Base-by-base conservation (phyloP, 192 early-diverging fungal species). In the Backusella australiensis region DNA sequence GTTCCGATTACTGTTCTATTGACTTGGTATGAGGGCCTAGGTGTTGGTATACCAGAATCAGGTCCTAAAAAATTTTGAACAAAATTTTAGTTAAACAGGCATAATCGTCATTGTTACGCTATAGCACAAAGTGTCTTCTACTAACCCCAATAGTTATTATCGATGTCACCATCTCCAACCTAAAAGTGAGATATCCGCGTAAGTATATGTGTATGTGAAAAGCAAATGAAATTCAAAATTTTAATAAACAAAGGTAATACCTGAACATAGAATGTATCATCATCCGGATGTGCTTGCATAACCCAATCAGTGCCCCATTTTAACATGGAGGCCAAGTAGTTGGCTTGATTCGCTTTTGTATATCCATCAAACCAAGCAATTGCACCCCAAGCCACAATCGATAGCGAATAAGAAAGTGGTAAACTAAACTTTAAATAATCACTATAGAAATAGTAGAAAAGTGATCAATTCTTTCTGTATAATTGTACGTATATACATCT, bases 361-460 rank as follows among this genome's bases (percentile, higher is more conserved):
- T 86, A 90, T 21, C 87, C 88, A 11, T 90, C 83, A 75, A 78
- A 88, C 76, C 80, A 90, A 71, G 86, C 82, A 42, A 88, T 41
- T 32, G 76, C 89, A 19, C 89, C 89, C 87, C 88, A 90, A 23
- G 86, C 77, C 7, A 85, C 69, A 44, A 84, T 71, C 5, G 87
- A 46, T 46, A 90, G 38, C 4, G 85, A 72, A 46, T 88, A 84
- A 0, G 87, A 84, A 52, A 90, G 72, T 52, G 89, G 89, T 15
- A 89, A 83, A 26, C 84, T 86, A 65, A 90, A 90, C 73, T 90
- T 90, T 38, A 90, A 52, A 53, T 90, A 87, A 72, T 90, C 89
- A 29, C 89, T 81, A 26, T 14, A 11, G 9, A 21, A 42, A 11
- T 9, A 36, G 36, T 9, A 68, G 6, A 68, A 68, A 39, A 19